phyloP scores from a whole-genome alignment of 2,329 filamentous ascomycete genomes.

The Capronia coronata region DNA sequence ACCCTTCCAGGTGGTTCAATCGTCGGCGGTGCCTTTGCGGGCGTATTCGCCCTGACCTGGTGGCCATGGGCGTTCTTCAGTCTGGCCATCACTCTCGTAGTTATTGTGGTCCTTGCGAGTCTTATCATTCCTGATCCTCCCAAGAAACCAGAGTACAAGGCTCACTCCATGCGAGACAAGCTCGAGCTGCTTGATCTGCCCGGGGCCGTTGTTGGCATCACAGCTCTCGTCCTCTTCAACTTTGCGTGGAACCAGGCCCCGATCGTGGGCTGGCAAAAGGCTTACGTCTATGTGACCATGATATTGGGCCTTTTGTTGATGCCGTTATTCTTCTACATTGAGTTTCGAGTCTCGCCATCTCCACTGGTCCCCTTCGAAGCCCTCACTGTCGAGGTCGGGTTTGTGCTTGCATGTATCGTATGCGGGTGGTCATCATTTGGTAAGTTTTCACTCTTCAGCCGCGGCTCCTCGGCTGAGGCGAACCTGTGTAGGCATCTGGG shows the following conservation, averaged over 20 bases:
- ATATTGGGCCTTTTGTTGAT: constrained; percentile 53
- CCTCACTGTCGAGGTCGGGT: constrained; percentile 45
- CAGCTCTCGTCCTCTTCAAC: constrained; percentile 56
- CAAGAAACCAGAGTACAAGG: constrained; percentile 15
- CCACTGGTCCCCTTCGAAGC: constrained; percentile 55
- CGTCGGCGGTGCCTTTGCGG: constrained; percentile 37
- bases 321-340: constrained; percentile 49
- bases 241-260: constrained; percentile 63
- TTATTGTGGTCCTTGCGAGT: constrained; percentile 34
- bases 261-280: constrained; percentile 51
- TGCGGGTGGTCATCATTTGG: constrained; percentile 53
- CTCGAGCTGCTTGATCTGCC: constrained; percentile 38
- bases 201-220: constrained; percentile 45
- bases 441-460: constrained; percentile 28
- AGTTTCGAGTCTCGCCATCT: constrained; percentile 40
- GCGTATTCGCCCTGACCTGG: constrained; percentile 42
- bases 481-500: constrained; percentile 45
- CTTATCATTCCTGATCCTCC: constrained; percentile 35
- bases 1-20: constrained; percentile 34
- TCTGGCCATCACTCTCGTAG: constrained; percentile 36
- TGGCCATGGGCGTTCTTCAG: constrained; percentile 51
- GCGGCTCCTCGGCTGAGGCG: constrained; percentile 38
- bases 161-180: constrained; percentile 24
- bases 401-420: constrained; percentile 51
- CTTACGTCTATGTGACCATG: constrained; percentile 53